Percentiles rank a stretch among this genome's conserved stretches.
phyloP scores from a whole-genome alignment of 306 rosid genomes.

The Ammopiptanthus mongolicus region DNA sequence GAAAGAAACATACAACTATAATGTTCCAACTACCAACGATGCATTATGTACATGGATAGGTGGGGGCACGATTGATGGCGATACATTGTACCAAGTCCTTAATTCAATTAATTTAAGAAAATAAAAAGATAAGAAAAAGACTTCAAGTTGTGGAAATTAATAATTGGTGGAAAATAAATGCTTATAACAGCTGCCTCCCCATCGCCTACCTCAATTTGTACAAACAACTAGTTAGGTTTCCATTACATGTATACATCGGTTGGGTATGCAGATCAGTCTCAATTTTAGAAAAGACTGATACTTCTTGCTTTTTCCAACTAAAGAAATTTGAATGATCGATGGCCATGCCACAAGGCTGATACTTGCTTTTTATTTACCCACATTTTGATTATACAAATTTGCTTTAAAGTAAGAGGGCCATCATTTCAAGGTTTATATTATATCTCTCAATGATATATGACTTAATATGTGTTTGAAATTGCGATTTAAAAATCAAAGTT shows the following conservation, averaged over 20 bases:
- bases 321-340: background rate
- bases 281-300: background rate
- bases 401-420: too few relatives aligned
- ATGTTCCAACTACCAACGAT: constrained; percentile 17
- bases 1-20: background rate
- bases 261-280: background rate
- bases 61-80: constrained; percentile 7
- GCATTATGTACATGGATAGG: background rate
- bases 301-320: background rate
- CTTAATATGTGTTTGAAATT: too few relatives aligned
- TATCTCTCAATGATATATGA: too few relatives aligned
- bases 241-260: background rate
- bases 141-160: background rate
- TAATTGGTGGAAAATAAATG: background rate
- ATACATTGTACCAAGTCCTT: constrained; percentile 4
- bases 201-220: background rate
- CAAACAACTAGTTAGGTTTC: constrained; percentile 14
- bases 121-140: background rate
- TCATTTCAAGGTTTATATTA: too few relatives aligned
- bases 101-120: background rate
- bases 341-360: background rate
- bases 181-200: background rate
- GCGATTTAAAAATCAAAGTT: too few relatives aligned
- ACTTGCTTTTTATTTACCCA: too few relatives aligned
- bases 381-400: too few relatives aligned